A percentile compares a stretch with the other conserved stretches of the same genome.
Evolutionary conservation across 345 rosid species (phyloP).

Genomic region (Melaleuca alternifolia): DNA sequence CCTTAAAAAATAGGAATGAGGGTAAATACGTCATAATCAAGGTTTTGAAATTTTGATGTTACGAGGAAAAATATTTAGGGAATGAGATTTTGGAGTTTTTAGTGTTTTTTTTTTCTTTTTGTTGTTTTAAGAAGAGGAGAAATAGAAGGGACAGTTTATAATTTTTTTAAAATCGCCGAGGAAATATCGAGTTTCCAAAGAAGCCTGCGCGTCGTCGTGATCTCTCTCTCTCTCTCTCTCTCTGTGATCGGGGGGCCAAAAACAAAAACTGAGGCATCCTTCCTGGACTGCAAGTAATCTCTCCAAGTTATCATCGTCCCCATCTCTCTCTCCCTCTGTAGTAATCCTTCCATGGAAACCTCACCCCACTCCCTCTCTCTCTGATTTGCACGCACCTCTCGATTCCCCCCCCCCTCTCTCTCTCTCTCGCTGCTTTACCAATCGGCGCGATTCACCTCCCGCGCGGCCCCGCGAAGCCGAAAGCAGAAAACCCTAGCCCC

Average conservation of each 20-base stretch:
- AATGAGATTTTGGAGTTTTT: background rate
- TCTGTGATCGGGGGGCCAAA: no score
- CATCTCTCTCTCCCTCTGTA: background rate
- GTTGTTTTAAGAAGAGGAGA: background rate
- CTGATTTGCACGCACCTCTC: background rate
- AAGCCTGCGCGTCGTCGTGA: background rate
- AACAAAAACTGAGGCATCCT: background rate
- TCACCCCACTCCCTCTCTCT: background rate
- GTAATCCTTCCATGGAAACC: background rate
- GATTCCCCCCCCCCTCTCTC: background rate
- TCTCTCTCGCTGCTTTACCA: background rate
- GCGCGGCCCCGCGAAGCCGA: background rate
- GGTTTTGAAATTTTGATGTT: no score
- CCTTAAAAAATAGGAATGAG: no score
- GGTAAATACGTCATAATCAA: no score
- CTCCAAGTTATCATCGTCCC: background rate
- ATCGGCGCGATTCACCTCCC: background rate
- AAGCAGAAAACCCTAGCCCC: slow-evolving; percentile 6
- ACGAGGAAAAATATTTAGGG: background rate
- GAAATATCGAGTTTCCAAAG: background rate
- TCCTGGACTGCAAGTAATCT: background rate
- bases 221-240: background rate
- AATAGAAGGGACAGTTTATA: background rate
- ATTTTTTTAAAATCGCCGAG: background rate
- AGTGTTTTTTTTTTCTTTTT: no score